These are phyloP conservation scores for Mycena sanguinolenta DNA, from an alignment of 768 basidiomycete genomes.

Conservation along the genomic window DNA sequence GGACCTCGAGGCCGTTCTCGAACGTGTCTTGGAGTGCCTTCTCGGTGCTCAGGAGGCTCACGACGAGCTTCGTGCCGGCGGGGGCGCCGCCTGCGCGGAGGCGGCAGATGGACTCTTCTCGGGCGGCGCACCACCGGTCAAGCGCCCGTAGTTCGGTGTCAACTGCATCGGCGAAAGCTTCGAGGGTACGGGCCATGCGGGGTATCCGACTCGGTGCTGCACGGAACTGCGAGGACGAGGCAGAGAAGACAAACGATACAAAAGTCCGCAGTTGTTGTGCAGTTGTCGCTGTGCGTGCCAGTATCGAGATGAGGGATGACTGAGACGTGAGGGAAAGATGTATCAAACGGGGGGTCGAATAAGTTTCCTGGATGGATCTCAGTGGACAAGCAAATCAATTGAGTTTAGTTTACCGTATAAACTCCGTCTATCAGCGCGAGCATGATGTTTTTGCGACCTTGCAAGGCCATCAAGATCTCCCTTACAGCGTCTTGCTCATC, in stretches of 20 bases:
- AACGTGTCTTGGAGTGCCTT: conserved; percentile 70
- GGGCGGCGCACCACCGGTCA: conserved; percentile 77
- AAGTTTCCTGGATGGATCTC: conserved; percentile 54
- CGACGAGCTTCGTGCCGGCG: conserved; percentile 54
- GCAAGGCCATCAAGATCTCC: conserved; percentile 81
- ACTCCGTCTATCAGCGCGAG: conserved; percentile 53
- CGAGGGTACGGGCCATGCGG: conserved; percentile 70
- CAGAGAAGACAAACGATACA: conserved; percentile 60
- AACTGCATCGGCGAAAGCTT: conserved; percentile 86
- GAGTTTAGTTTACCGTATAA: conserved; percentile 46
- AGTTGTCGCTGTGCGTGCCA: conserved; percentile 72
- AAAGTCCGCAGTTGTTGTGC: conserved; percentile 76
- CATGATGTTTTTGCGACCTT: conserved; percentile 77
- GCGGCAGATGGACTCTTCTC: conserved; percentile 77
- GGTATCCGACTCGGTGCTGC: conserved; percentile 28
- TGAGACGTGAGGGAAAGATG: conserved; percentile 80
- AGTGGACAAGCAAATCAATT: neutral
- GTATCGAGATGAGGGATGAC: conserved; percentile 70
- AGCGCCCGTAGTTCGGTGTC: conserved; percentile 70
- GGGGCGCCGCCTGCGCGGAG: conserved; percentile 63
- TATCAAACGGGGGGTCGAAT: conserved; percentile 68
- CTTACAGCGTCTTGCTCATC: conserved; percentile 82
- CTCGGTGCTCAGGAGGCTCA: conserved; percentile 78
- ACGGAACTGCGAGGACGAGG: conserved; percentile 40
- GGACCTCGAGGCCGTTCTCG: conserved; percentile 67